Evolutionary conservation across 1,139 yeast genomes (phyloP).

Genomic region (Zygosaccharomyces pseudobailii): DNA sequence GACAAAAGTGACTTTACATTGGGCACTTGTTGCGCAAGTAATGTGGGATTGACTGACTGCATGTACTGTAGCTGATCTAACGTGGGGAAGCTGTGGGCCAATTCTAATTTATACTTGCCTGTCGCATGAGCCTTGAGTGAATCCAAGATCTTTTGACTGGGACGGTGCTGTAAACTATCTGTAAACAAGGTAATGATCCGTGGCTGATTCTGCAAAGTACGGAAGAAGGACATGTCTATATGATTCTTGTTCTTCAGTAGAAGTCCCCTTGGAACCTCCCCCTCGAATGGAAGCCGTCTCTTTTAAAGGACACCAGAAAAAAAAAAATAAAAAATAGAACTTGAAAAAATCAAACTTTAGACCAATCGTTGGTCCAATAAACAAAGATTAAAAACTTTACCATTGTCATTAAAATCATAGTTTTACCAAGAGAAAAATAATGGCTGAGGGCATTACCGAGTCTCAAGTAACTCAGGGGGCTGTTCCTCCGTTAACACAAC

Average conservation of each 20-base stretch:
- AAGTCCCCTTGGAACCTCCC: no score
- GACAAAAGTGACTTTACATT: slow-evolving; percentile 16
- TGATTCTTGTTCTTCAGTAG: not conserved
- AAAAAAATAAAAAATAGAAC: not conserved
- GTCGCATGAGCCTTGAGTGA: slow-evolving; percentile 17
- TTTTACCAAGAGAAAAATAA: not conserved
- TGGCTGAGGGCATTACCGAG: not conserved
- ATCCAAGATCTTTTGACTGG: slow-evolving; percentile 16
- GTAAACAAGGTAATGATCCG: slow-evolving; percentile 27
- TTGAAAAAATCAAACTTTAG: not conserved
- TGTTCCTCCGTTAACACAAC: slow-evolving; percentile 2
- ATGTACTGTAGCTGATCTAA: slow-evolving; percentile 28
- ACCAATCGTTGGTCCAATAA: not conserved
- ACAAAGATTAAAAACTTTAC: not conserved
- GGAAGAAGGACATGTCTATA: slow-evolving; percentile 26
- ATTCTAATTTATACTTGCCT: slow-evolving; percentile 20
- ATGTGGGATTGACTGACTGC: slow-evolving; percentile 16
- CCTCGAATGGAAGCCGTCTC: no score
- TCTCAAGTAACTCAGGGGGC: slow-evolving; percentile 1
- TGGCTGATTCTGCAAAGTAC: slow-evolving; percentile 26
- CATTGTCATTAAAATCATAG: not conserved
- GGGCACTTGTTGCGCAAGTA: slow-evolving; percentile 20
- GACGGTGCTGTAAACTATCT: slow-evolving; percentile 18
- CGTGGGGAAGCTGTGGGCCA: slow-evolving; percentile 27
- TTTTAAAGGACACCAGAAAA: not conserved